Base-by-base conservation (phyloP, 208 protist species). In the Leishmania mexicana region DNA sequence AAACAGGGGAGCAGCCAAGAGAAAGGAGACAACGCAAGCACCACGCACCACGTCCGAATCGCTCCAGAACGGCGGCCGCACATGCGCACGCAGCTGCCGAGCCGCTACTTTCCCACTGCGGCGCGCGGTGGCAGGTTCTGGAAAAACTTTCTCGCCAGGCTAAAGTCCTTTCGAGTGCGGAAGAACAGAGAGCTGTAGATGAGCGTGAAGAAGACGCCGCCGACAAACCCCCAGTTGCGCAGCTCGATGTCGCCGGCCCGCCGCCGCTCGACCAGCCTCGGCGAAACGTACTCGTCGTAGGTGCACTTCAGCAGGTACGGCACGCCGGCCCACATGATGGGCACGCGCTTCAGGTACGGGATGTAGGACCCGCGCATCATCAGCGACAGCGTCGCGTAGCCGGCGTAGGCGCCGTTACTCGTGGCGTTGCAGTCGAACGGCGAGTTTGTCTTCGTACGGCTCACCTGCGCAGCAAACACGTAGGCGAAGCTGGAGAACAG, bases 401-500 rank as follows among this genome's bases (percentile, higher is more conserved):
- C 91, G 24, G 93, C 92, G 83, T 90, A 95, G 42, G 91, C 90
- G 15, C 93, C 95, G 82, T 96, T 97, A 74, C 89, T 94, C 21
- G 92, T 95, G 49, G 83, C 88, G 17, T 83, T 83, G 72, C 89
- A 94, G 80, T 96, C 92, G 74, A 89, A 95, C 53, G 75, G 57
- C 21, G 89, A 91, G 54, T 88, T 92, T 13, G 76, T 77, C 78
- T 95, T 95, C 0, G 76, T 83, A 31, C 58, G 78, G 74, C 85
- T 93, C 51, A 93, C 54, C 75, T 96, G 92, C 38, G 78, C 78
- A 13, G 83, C 80, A 70, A 97, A 96, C 17, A 96, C 21, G 74
- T 96, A 97, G 38, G 92, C 90, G 80, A 96, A 97, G 76, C 95
- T 96, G 75, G 89, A 92, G 60, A 95, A 90, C 64, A 94, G 86